phyloP scores from a whole-genome alignment of 1,284 basidiomycete genomes.

The Abortiporus biennis region DNA sequence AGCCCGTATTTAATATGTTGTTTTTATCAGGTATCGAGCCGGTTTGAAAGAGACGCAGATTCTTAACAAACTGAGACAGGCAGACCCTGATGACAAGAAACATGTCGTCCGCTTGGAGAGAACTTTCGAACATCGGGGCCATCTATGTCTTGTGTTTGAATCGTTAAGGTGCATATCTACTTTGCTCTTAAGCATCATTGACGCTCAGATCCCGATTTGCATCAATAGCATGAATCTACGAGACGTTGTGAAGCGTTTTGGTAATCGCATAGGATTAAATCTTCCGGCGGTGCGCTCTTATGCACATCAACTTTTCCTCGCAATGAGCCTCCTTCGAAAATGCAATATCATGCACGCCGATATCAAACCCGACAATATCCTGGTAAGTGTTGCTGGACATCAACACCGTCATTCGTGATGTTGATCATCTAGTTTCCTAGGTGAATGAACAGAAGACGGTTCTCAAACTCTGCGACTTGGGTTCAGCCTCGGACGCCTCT shows the following conservation, averaged over 20 bases:
- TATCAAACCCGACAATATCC: constrained; percentile 95
- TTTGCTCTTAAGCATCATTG: constrained; percentile 2
- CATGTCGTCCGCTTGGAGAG: constrained; percentile 89
- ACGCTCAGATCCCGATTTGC: constrained; percentile 8
- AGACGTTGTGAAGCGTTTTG: constrained; percentile 98
- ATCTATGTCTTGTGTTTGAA: constrained; percentile 96
- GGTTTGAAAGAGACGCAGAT: constrained; percentile 92
- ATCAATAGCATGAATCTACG: constrained; percentile 88
- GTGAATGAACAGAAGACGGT: constrained; percentile 94
- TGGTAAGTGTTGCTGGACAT: constrained; percentile 45
- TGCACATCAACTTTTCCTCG: constrained; percentile 92
- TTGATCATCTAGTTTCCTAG: constrained; percentile 31
- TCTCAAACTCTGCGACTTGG: constrained; percentile 94
- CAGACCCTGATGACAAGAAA: constrained; percentile 96
- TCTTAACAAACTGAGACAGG: constrained; percentile 77
- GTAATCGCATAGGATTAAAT: constrained; percentile 96
- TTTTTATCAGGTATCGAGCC: constrained; percentile 75
- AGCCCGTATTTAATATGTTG: not conserved
- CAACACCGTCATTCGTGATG: constrained; percentile 8
- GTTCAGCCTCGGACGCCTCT: constrained; percentile 89
- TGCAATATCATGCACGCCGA: constrained; percentile 96
- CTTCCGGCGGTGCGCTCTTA: constrained; percentile 97
- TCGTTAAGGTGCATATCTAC: constrained; percentile 65
- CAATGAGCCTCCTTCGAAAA: constrained; percentile 82
- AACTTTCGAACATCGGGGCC: constrained; percentile 95